A percentile compares a stretch with the other conserved stretches of the same genome.
phyloP scores from a whole-genome alignment of 805 yeast species.

The Grigorovia yakushimaensis region DNA sequence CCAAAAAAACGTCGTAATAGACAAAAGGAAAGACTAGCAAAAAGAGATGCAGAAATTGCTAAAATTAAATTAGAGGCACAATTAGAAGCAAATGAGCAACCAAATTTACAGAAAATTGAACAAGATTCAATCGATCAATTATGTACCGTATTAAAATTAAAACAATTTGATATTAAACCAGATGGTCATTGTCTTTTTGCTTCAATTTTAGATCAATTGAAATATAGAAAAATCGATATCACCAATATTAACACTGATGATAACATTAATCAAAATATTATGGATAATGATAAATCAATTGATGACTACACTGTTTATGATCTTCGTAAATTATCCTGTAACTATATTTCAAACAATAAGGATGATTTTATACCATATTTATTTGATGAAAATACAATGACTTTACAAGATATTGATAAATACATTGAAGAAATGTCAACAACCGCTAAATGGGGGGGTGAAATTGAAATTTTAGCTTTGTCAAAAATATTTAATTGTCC shows the following conservation, averaged over 20 bases:
- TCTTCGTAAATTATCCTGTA: constrained; percentile 56
- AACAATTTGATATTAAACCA: constrained; percentile 63
- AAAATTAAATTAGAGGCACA: constrained; percentile 57
- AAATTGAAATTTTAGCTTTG: constrained; percentile 78
- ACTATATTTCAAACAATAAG: constrained; percentile 51
- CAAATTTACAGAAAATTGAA: constrained; percentile 66
- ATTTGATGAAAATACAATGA: constrained; percentile 67
- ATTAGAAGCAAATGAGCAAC: constrained; percentile 53
- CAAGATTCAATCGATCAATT: constrained; percentile 50
- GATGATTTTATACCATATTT: constrained; percentile 74
- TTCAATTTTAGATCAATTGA: constrained; percentile 71
- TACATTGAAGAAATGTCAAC: constrained; percentile 58
- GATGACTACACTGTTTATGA: constrained; percentile 25
- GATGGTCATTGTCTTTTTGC: constrained; percentile 94
- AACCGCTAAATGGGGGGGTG: constrained; percentile 97
- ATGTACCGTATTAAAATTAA: constrained; percentile 40
- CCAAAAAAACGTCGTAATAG: constrained; percentile 52
- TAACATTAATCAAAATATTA: too few species aligned
- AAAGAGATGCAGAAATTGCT: constrained; percentile 60
- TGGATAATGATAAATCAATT: not conserved
- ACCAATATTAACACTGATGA: too few species aligned
- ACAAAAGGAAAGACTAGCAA: constrained; percentile 74
- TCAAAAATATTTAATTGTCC: constrained; percentile 63
- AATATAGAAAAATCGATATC: constrained; percentile 38
- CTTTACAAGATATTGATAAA: constrained; percentile 51